A percentile compares a stretch with the other conserved stretches of the same genome.
Evolutionary conservation across 352 stramenopile species (phyloP).

Genomic region (Pilasporangium apinafurcum): DNA sequence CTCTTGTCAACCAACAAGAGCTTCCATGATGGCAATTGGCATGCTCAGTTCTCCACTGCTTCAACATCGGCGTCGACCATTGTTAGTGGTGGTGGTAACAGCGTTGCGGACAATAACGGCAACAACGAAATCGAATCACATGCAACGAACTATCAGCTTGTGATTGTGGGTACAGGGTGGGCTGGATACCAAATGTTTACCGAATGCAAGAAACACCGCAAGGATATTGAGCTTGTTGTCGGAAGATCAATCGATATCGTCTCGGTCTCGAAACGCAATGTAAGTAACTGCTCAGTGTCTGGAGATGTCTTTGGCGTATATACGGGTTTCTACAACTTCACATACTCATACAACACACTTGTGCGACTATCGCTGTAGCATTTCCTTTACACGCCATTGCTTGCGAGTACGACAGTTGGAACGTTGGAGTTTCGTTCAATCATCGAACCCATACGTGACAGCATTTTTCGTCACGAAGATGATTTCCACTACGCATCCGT

Average conservation of each 20-base stretch:
- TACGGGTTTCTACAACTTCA: too few species aligned
- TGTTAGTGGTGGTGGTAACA: too few species aligned
- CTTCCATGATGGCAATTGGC: too few species aligned
- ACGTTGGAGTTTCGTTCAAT: constrained; percentile 97
- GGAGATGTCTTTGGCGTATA: neutral
- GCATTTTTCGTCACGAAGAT: constrained; percentile 57
- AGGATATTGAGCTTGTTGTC: constrained; percentile 58
- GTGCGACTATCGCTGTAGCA: constrained; percentile 47
- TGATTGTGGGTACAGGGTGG: constrained; percentile 77
- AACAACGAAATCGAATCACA: neutral
- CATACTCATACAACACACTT: neutral
- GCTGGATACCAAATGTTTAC: constrained; percentile 73
- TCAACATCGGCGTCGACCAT: too few species aligned
- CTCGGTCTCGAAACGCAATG: constrained; percentile 77
- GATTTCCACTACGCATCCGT: constrained; percentile 75
- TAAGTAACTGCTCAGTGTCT: constrained; percentile 14
- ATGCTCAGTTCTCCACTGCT: too few species aligned
- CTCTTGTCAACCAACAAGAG: too few species aligned
- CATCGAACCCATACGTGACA: constrained; percentile 93
- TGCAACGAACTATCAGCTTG: constrained; percentile 56
- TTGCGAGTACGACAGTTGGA: constrained; percentile 92
- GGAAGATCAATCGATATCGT: constrained; percentile 63
- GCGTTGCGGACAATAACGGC: neutral
- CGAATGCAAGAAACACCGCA: constrained; percentile 68
- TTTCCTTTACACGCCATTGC: constrained; percentile 97